A percentile compares a stretch with the other conserved stretches of the same genome.
Conservation (phyloP, 1,284 basidiomycete genomes). For the Puccinia novopanici region DNA sequence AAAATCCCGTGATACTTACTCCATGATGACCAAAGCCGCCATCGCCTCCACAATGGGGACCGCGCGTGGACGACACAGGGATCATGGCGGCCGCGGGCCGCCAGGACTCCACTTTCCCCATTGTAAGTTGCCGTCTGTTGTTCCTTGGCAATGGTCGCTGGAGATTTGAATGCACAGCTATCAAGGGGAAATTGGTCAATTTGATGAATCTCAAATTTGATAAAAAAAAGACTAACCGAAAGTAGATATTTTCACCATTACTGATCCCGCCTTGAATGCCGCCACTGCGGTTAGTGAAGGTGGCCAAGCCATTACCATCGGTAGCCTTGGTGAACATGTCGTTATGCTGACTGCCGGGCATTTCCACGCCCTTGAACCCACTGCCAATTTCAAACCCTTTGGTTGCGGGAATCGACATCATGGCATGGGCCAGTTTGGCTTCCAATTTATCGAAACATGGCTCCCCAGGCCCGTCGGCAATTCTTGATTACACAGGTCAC, state of each 20-base stretch:
- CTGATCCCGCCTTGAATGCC: constrained; percentile 97
- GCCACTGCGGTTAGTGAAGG: constrained; percentile 91
- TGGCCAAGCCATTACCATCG: constrained; percentile 72
- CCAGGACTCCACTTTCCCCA: constrained; percentile 80
- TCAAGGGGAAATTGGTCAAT: background rate
- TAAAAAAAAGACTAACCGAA: constrained; percentile 66
- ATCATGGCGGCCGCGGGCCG: constrained; percentile 89
- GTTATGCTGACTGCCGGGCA: constrained; percentile 90
- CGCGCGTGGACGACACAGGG: constrained; percentile 91
- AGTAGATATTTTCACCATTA: constrained; percentile 97
- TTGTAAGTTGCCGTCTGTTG: constrained; percentile 91
- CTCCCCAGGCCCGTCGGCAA: constrained; percentile 83
- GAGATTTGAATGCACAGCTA: constrained; percentile 95
- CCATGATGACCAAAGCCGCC: constrained; percentile 94
- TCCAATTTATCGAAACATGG: constrained; percentile 99
- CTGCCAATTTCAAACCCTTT: constrained; percentile 98
- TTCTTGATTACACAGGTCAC: constrained; percentile 94
- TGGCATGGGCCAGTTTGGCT: constrained; percentile 91
- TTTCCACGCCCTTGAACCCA: constrained; percentile 92
- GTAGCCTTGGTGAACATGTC: constrained; percentile 76
- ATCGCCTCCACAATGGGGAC: constrained; percentile 98
- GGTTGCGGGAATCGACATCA: constrained; percentile 97
- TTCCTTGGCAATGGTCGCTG: constrained; percentile 92
- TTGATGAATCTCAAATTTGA: background rate
- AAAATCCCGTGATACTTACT: constrained; percentile 59